Base-by-base conservation (phyloP, 1,139 yeast genomes). In the Spencermartinsiella ligniputridi region DNA sequence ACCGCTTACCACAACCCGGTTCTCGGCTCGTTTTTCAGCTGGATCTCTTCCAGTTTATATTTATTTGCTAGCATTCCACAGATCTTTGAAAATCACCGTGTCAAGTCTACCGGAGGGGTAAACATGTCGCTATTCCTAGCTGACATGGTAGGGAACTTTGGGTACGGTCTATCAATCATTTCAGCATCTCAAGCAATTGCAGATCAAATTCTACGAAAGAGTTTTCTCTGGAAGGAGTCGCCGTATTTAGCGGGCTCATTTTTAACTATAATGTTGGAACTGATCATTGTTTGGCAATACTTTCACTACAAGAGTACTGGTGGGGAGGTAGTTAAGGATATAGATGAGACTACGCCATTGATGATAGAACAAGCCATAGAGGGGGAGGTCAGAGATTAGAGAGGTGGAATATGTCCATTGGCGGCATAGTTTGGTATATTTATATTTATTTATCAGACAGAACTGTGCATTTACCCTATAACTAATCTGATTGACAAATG, bases 211-310 rank as follows among this genome's bases (percentile, higher is more conserved):
- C 69, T 72, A 24, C 72, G 73, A 51, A 46, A 61, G 40, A 70
- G 59, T 2, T 89, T 84, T 56, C 64, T 88, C 37, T 51, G 68
- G 50, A 79, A 78, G 44, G 95, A 88, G 54, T 63, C 86, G 48
- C 96, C 97, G 0, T 89, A 84, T 57, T 74, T 89, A 17, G 61
- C 86, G 32, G 96, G 96, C 1, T 82, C 92, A 53, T 74, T 87
- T 0, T 92, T 95, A 3, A 87, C 96, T 0, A 73, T 87, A 9
- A 54, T 81, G 2, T 84, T 88, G 59, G 96, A 89, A 61, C 52
- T 78, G 17, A 66, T 77, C 9, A 84, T 87, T 60, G 83, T 89
- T 56, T 78, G 79, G 58, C 97, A 89, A 62, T 67, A 64, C 41
- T 57, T 61, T 49, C 39, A 58, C 18, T 69, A 68, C 50, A 52